These are phyloP conservation scores for Prinsepia uniflora DNA, from an alignment of 306 rosid species.

Conservation along the genomic window DNA sequence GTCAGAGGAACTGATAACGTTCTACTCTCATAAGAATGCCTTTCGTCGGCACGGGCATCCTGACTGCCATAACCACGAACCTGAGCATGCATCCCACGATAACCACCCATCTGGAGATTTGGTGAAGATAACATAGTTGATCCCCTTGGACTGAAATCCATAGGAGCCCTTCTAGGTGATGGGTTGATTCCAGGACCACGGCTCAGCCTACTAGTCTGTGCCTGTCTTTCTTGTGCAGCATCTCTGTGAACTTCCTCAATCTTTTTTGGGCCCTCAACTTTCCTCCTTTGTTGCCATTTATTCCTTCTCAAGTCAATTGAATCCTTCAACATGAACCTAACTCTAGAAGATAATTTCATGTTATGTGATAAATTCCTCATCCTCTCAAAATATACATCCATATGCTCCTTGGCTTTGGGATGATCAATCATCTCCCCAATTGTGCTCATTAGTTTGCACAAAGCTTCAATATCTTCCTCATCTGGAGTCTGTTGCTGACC, in stretches of 20 bases:
- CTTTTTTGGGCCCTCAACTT: constrained; percentile 96
- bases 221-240: constrained; percentile 93
- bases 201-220: constrained; percentile 66
- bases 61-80: constrained; percentile 65
- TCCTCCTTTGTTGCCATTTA: constrained; percentile 91
- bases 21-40: constrained; percentile 64
- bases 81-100: constrained; percentile 57
- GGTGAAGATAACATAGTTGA: constrained; percentile 55
- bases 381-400: constrained; percentile 82
- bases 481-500: constrained; percentile 82
- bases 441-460: constrained; percentile 97
- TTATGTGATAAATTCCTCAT: constrained; percentile 63
- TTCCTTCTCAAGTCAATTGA: constrained; percentile 81
- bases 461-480: constrained; percentile 90
- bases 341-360: constrained; percentile 83
- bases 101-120: constrained; percentile 53
- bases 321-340: constrained; percentile 95
- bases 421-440: constrained; percentile 97
- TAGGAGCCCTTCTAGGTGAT: constrained; percentile 57
- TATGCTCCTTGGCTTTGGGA: constrained; percentile 74
- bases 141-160: constrained; percentile 74
- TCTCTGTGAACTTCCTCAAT: constrained; percentile 97
- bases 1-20: constrained; percentile 55
- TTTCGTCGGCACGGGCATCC: constrained; percentile 71
- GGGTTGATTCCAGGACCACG: constrained; percentile 65